Base-by-base conservation (phyloP, 2,329 filamentous ascomycete species). In the Fusarium compactum region DNA sequence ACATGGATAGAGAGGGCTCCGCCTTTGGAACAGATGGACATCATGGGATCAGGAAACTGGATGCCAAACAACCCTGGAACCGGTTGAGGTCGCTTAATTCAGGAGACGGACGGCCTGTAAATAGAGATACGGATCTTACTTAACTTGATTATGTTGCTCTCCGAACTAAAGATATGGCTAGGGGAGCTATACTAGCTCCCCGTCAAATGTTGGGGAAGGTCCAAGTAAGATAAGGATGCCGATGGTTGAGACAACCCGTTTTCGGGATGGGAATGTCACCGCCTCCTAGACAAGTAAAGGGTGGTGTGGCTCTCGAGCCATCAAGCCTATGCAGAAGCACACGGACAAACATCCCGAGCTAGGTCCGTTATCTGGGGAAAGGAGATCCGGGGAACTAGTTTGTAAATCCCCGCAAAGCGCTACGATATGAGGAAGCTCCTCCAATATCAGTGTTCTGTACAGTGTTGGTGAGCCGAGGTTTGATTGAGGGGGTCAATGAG, bases 1-100 rank as follows among this genome's bases (percentile, higher is more conserved):
- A 74, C 76, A 8, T 79, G 78, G 77, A 71, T 74, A 53, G 78
- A 78, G 65, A 71, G 75, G 27, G 56, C 74, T 24, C 71, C 69
- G 6, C 48, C 70, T 20, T 58, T 78, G 52, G 75, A 76, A 29
- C 67, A 74, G 38, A 59, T 78, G 58, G 68, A 76, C 34, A 69
- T 75, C 57, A 74, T 77, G 69, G 65, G 59, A 18, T 30, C 69
- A 41, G 71, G 62, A 50, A 58, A 64, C 51, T 79, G 76, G 76
- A 61, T 58, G 16, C 56, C 55, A 12, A 38, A 27, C 48, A 43
- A 59, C 25, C 40, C 59, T 40, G 48, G 43, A 25, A 40, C 34
- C 18, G 40, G 52, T n/a, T 71, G 59, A 71, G 22, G 47, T 62
- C 16, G 29, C 47, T 32, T 41, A 55, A 44, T 50, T 29, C 15